Evolutionary conservation across 2,329 filamentous ascomycete genomes (phyloP).

Genomic region (Sarocladium strictum): DNA sequence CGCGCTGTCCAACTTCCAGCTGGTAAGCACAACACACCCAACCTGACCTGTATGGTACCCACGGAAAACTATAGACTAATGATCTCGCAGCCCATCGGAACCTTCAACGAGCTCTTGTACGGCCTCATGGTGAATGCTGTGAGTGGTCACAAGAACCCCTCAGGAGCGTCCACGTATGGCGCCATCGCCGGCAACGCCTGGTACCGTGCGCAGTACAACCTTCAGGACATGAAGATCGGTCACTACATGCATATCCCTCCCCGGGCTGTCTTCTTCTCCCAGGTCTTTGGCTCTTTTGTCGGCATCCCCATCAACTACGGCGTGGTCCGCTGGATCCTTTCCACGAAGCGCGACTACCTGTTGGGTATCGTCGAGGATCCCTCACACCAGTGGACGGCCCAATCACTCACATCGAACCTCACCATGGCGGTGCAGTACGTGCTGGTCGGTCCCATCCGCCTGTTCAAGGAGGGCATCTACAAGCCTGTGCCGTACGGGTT

Average conservation of each 20-base stretch:
- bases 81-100: conserved; percentile 37
- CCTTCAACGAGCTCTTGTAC: conserved; percentile 54
- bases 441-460: conserved; percentile 43
- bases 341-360: conserved; percentile 50
- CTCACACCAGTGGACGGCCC: conserved; percentile 56
- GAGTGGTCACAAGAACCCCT: conserved; percentile 46
- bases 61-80: background rate
- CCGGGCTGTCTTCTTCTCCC: conserved; percentile 53
- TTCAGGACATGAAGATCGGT: conserved; percentile 59
- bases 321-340: conserved; percentile 53
- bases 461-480: conserved; percentile 44
- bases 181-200: conserved; percentile 56
- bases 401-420: conserved; percentile 42
- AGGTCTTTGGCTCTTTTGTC: conserved; percentile 52
- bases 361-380: conserved; percentile 45
- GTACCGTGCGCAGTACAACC: conserved; percentile 51
- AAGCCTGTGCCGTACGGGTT: conserved; percentile 46
- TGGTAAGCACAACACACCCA: conserved; percentile 15
- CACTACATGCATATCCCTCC: conserved; percentile 59
- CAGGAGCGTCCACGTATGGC: conserved; percentile 52
- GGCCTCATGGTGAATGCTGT: conserved; percentile 52
- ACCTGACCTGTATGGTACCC: background rate
- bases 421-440: conserved; percentile 56
- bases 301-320: conserved; percentile 57
- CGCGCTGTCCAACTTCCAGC: conserved; percentile 48